Percentiles rank a stretch among this genome's conserved stretches.
Evolutionary conservation across 441 rosid species (phyloP).

Genomic region (Monsonia emarginata): DNA sequence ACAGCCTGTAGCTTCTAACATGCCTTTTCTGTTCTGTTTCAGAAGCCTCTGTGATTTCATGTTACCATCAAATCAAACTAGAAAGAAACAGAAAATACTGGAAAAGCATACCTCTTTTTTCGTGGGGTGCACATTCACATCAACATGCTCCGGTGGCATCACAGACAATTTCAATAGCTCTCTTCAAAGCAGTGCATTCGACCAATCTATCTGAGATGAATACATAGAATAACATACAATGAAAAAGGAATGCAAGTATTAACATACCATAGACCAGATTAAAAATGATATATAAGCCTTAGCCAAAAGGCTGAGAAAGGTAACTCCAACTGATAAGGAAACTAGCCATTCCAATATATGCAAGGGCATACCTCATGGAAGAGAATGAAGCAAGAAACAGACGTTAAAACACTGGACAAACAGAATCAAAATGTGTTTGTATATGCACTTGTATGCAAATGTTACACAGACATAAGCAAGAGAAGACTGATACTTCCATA

Average conservation of each 20-base stretch:
- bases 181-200: constrained; percentile 77
- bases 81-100: background rate
- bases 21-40: background rate
- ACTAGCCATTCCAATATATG: background rate
- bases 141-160: constrained; percentile 85
- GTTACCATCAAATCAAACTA: background rate
- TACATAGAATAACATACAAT: constrained; percentile 15
- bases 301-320: background rate
- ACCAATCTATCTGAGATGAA: constrained; percentile 68
- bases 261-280: background rate
- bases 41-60: background rate
- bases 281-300: background rate
- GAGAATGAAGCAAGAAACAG: background rate
- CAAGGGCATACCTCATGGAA: background rate
- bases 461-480: background rate
- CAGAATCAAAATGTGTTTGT: background rate
- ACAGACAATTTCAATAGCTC: constrained; percentile 74
- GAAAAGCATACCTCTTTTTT: constrained; percentile 61
- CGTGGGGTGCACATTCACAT: constrained; percentile 91
- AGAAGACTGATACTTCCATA: background rate
- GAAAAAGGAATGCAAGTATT: background rate
- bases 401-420: background rate
- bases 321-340: background rate
- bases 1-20: background rate
- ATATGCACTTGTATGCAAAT: background rate